Percentiles rank a stretch among this genome's conserved stretches.
phyloP scores from a whole-genome alignment of 768 basidiomycete genomes.

The Leccinum pellstonianum region DNA sequence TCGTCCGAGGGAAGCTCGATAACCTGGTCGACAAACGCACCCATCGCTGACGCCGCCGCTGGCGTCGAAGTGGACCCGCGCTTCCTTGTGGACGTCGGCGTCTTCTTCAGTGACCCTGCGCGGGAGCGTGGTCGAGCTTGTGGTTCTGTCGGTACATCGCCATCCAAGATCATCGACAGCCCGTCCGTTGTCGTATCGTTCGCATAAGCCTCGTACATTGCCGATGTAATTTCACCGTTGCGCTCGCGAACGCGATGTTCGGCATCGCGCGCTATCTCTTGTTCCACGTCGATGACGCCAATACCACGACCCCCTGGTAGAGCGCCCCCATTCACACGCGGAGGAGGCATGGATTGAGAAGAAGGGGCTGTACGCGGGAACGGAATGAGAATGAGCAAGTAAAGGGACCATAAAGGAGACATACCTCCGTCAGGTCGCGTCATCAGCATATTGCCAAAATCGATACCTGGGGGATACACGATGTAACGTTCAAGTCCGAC shows the following conservation, averaged over 20 bases:
- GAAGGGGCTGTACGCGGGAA: neutral
- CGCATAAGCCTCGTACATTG: neutral
- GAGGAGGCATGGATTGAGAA: slow-evolving; percentile 5
- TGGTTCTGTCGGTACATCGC: neutral
- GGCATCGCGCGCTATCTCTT: slow-evolving; percentile 23
- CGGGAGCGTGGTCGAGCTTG: slow-evolving; percentile 5
- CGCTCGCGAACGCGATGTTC: slow-evolving; percentile 7
- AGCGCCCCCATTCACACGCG: slow-evolving; percentile 21
- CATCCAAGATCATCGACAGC: neutral
- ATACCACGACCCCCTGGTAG: slow-evolving; percentile 32
- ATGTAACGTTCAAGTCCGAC: slow-evolving; percentile 67
- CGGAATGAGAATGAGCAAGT: neutral
- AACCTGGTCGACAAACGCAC: slow-evolving; percentile 21
- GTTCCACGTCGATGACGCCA: slow-evolving; percentile 21
- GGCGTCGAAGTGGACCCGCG: neutral
- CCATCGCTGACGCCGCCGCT: slow-evolving; percentile 3
- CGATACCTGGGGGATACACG: slow-evolving; percentile 62
- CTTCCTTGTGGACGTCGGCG: slow-evolving; percentile 1
- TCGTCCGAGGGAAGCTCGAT: slow-evolving; percentile 23
- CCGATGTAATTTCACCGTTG: neutral
- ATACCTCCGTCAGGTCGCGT: slow-evolving; percentile 17
- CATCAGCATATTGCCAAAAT: slow-evolving; percentile 51
- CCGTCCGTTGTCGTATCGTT: slow-evolving; percentile 3
- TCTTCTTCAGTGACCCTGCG: slow-evolving; percentile 11
- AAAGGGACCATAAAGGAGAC: neutral